phyloP scores from a whole-genome alignment of 1,284 basidiomycete species.

The Tylopilus sp. region DNA sequence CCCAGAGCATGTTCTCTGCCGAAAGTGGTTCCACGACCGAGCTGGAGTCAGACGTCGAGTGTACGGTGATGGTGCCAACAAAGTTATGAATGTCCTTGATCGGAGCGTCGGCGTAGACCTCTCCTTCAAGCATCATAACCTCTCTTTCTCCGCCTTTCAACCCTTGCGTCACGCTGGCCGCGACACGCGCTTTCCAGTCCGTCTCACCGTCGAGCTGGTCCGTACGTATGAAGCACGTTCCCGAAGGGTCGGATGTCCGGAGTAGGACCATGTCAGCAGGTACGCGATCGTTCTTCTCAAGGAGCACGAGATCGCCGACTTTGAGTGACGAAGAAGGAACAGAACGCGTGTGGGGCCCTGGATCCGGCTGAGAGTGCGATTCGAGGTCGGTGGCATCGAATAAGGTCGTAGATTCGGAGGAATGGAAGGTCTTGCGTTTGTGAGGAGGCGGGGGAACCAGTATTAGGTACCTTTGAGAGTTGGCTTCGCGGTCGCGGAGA shows the following conservation, averaged over 20 bases:
- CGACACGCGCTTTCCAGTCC: slow-evolving; percentile 96
- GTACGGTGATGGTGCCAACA: slow-evolving; percentile 87
- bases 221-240: slow-evolving; percentile 96
- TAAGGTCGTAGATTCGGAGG: slow-evolving; percentile 21
- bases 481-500: slow-evolving; percentile 89
- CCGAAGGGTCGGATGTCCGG: slow-evolving; percentile 81
- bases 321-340: slow-evolving; percentile 87
- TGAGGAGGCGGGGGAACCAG: slow-evolving; percentile 54
- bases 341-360: slow-evolving; percentile 62
- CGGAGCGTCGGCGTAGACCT: slow-evolving; percentile 90
- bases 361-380: slow-evolving; percentile 29
- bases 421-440: slow-evolving; percentile 38
- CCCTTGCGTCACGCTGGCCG: slow-evolving; percentile 47
- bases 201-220: slow-evolving; percentile 99
- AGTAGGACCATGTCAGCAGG: slow-evolving; percentile 94
- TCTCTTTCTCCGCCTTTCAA: slow-evolving; percentile 47
- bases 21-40: slow-evolving; percentile 78
- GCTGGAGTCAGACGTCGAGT: slow-evolving; percentile 46
- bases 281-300: slow-evolving; percentile 97
- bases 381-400: slow-evolving; percentile 22
- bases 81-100: slow-evolving; percentile 98
- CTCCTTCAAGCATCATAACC: slow-evolving; percentile 74
- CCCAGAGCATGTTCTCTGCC: slow-evolving; percentile 95
- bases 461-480: slow-evolving; percentile 88
- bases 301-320: slow-evolving; percentile 87